Evolutionary conservation across 1,284 basidiomycete genomes (phyloP), one percentile per base, ranked within the genome.

Genomic region (Hortiboletus rubellus): DNA sequence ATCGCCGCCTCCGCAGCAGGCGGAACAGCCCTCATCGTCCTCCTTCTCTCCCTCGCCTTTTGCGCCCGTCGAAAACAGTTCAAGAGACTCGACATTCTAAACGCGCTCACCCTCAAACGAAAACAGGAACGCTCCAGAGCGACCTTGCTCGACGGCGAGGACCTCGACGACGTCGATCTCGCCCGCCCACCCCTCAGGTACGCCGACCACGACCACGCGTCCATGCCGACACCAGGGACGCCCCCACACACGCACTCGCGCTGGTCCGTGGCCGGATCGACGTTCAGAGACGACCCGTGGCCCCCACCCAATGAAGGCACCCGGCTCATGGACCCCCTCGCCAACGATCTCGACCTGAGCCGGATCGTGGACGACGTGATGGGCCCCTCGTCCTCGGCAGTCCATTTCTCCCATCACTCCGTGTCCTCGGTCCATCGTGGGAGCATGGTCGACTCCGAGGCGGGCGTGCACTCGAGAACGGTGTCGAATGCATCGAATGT

Each of bases 331-430:
- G 82, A 83, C 61, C 79, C 80, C 2, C 60, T 76, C 24, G 61
- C 66, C 10, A 71, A 75, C 41, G 75, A 82, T 51, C 69, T 83
- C 24, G 66, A 59, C 30, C 45, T 63, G 3, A 54, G 65, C 9
- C 66, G 68, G 7, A 82, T 84, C 58, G 75, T 84, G 12, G 78
- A 82, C 52, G 76, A 81, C 51, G 76, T 83, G 6, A 83, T 84
- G 82, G 82, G 82, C 5, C 74, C 76, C 2, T 50, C 69, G 0
- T 0, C 48, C 0, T 5, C 50, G 3, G 55, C 54, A 0, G 47
- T 1, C 0, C 69, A 71, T 54, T 72, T 54, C 22, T 66, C 67
- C 15, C 55, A 58, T 10, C 54, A 44, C n/a, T 69, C 70, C 6
- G 49, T 72, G 5, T 56, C 66, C 1, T 71, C 70, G 11, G 40